Evolutionary conservation across 768 basidiomycete genomes (phyloP), one percentile per base, ranked within the genome.

Genomic region (Austroboletus eburneus): DNA sequence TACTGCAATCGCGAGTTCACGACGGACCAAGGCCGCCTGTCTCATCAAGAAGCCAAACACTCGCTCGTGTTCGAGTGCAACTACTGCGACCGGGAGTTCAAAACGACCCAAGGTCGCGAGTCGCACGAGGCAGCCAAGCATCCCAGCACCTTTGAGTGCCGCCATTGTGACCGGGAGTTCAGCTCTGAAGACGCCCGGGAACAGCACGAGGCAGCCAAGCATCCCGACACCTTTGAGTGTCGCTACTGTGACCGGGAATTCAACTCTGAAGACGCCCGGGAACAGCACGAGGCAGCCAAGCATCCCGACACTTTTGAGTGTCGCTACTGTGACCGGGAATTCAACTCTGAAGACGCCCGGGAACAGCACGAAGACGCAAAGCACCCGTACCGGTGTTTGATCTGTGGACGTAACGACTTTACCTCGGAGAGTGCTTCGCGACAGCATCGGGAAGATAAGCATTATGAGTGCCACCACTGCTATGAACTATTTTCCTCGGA

Each of bases 1-100:
- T 29, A 55, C 24, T 62, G 63, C 10, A 33, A 51, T 13, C 42
- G 43, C 4, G 20, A 35, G 2, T 57, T 55, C 42, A 3, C 12
- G 16, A 52, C 57, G 3, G 22, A 29, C 9, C 13, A 35, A 1
- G 52, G 46, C 0, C 50, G 49, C 12, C 25, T 32, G 20, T 9
- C 42, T 1, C 62, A 65, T 33, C 39, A 56, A 18, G 7, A 9
- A 1, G 37, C 45, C 5, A 44, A 52, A 13, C 61, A 63, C 35
- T 10, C 12, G 1, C 5, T 44, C 9, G 5, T 0, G n/a, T 57
- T 52, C 44, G 29, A 46, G 24, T 64, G 57, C 32, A 23, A 36
- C 3, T 32, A 53, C 21, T 59, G 46, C 9, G 41, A 43, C 16
- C 23, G 24, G 10, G 20, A 38, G 6, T 62, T 62, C 34, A 2